Evolutionary conservation across 129 eudicot genomes (phyloP).

Genomic region (Tanacetum coccineum): DNA sequence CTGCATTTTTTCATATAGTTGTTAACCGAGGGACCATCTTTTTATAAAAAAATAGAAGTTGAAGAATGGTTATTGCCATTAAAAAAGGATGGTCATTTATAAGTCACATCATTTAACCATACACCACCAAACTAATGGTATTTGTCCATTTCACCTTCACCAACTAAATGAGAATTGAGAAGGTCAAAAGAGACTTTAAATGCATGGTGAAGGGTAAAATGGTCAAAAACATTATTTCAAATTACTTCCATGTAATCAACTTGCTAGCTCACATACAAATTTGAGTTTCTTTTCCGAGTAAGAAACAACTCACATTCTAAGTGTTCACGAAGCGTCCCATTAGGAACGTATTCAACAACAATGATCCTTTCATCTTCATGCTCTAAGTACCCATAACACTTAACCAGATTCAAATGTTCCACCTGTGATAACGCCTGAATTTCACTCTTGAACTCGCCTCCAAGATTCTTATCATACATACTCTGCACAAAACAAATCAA

Average conservation of each 20-base stretch:
- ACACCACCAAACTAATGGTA: no score
- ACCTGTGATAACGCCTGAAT: conserved; percentile 54
- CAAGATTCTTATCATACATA: conserved; percentile 58
- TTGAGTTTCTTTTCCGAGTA: not conserved
- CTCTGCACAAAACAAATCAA: conserved; percentile 34
- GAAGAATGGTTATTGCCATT: not conserved
- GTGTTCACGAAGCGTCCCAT: conserved; percentile 92
- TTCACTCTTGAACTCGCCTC: conserved; percentile 70
- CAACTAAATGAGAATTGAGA: no score
- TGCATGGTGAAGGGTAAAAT: no score
- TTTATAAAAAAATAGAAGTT: not conserved
- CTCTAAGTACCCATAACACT: conserved; percentile 64
- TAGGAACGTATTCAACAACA: conserved; percentile 86
- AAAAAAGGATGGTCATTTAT: not conserved
- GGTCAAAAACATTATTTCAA: no score
- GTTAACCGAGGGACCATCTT: not conserved
- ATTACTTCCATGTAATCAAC: not conserved
- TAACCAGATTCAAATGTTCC: conserved; percentile 82
- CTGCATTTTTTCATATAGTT: conserved; percentile 34
- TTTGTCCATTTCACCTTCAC: no score
- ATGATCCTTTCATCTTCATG: conserved; percentile 76
- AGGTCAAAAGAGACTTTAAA: no score
- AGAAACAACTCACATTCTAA: conserved; percentile 62
- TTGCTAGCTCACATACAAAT: not conserved
- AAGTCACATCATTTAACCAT: no score